Evolutionary conservation across 2,329 filamentous ascomycete genomes (phyloP).

Genomic region (Cladosporium sp.): DNA sequence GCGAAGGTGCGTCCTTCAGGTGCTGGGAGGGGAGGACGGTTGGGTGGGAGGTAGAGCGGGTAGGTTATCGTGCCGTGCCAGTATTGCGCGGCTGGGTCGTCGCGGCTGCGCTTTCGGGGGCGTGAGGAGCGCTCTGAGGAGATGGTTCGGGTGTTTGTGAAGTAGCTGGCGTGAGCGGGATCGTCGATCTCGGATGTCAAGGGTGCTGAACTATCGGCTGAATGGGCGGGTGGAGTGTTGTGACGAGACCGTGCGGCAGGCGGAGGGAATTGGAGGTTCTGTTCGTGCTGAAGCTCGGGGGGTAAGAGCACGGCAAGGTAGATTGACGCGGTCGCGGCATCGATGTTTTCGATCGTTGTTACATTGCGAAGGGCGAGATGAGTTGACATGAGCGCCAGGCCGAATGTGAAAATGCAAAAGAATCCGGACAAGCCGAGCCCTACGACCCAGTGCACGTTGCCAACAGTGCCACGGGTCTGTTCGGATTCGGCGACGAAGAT

Average conservation of each 20-base stretch:
- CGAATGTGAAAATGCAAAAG: conserved; percentile 74
- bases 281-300: conserved; percentile 28
- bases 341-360: conserved; percentile 80
- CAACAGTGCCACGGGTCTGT: conserved; percentile 7
- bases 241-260: background rate
- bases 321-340: conserved; percentile 57
- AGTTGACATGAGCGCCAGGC: conserved; percentile 71
- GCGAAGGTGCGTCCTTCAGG: conserved; percentile 61
- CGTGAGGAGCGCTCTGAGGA: conserved; percentile 35
- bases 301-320: conserved; percentile 72
- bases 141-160: conserved; percentile 25
- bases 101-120: conserved; percentile 8
- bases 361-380: conserved; percentile 68
- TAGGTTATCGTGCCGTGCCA: conserved; percentile 53
- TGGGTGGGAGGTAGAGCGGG: conserved; percentile 42
- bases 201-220: conserved; percentile 22
- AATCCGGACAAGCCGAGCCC: conserved; percentile 63
- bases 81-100: conserved; percentile 14
- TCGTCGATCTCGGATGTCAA: conserved; percentile 33
- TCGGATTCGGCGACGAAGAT: conserved; percentile 55
- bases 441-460: conserved; percentile 60
- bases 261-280: conserved; percentile 11
- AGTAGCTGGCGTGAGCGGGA: conserved; percentile 29
- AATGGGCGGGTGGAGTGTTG: conserved; percentile 12
- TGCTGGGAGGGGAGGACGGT: conserved; percentile 32